Percentiles rank a stretch among this genome's conserved stretches.
phyloP scores from a whole-genome alignment of 208 protist species.

The Tritrichomonas musculus region DNA sequence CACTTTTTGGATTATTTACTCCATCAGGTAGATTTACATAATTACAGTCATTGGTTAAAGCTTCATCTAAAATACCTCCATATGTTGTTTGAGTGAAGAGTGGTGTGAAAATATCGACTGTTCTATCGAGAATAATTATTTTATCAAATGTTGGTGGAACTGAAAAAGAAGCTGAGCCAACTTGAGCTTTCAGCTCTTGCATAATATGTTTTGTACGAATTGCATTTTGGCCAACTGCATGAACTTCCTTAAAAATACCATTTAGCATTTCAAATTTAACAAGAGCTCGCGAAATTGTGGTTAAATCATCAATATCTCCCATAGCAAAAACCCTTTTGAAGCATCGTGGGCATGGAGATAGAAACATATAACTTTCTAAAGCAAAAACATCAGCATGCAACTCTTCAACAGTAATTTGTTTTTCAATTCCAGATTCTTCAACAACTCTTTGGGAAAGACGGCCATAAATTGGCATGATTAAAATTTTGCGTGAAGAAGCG shows the following conservation, averaged over 20 bases:
- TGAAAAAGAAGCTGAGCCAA: not conserved
- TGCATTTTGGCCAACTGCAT: not conserved
- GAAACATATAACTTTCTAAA: not conserved
- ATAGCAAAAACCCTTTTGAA: not conserved
- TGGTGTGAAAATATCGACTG: not conserved
- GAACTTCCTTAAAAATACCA: not conserved
- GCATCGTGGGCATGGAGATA: not conserved
- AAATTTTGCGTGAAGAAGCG: not conserved
- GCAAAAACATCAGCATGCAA: constrained; percentile 9
- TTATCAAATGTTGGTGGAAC: not conserved
- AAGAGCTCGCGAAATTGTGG: not conserved
- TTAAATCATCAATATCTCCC: constrained; percentile 21
- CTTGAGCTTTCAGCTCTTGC: constrained; percentile 10
- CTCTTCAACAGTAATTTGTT: not conserved
- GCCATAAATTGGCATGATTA: constrained; percentile 21
- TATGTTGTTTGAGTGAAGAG: not conserved
- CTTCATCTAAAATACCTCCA: not conserved
- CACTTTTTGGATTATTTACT: not conserved
- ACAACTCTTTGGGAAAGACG: not conserved
- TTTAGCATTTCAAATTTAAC: constrained; percentile 26
- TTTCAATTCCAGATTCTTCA: not conserved
- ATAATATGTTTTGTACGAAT: not conserved
- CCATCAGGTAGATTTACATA: not conserved
- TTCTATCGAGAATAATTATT: constrained; percentile 7
- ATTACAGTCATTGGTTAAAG: not conserved